Evolutionary conservation across 2,329 filamentous ascomycete genomes (phyloP), one percentile per base, ranked within the genome.

Genomic region (Paracoccidioides lutzii): DNA sequence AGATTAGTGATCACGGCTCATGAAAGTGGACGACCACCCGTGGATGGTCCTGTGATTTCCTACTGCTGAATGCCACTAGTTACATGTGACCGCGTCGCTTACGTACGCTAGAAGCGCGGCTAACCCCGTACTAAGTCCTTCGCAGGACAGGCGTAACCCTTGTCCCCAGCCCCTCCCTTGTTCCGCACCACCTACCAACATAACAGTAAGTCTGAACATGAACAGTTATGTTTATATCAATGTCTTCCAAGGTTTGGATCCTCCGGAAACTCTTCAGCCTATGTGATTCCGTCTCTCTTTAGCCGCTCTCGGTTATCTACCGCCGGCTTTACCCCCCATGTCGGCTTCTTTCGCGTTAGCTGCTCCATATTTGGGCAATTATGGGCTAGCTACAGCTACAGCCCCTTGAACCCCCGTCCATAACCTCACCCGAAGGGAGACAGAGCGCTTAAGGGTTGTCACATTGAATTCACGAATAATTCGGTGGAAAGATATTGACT

Each of bases 391-490:
- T 38, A 10, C 30, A 33, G 6, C 41, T 28, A 22, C 22, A 22
- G 22, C 1, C 22, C 22, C 22, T 22, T 22, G 22, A 1, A 1
- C 14, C 41, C 41, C 42, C 22, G 40, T 12, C 35, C 10, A 35
- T 41, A 28, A 40, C n/a, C 33, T 51, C 49, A 15, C 50, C 30
- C 50, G 14, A 33, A 33, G 42, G 8, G 33, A 53, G n/a, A 38
- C 43, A 45, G 40, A 48, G 54, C 54, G 54, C 54, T 56, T 56
- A 50, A 56, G 35, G 22, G 38, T 40, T 12, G 35, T 51, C 44
- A 51, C 49, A 53, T 54, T 54, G 37, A 32, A 49, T 54, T 54
- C 55, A 57, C 43, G 37, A 51, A 53, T 57, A 28, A 32, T 15
- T 22, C 38, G 51, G n/a, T 28, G 30, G 10, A 37, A 43, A 22